Conservation (phyloP, 2,329 filamentous ascomycete genomes). For the Aspergillus eucalypticola region DNA sequence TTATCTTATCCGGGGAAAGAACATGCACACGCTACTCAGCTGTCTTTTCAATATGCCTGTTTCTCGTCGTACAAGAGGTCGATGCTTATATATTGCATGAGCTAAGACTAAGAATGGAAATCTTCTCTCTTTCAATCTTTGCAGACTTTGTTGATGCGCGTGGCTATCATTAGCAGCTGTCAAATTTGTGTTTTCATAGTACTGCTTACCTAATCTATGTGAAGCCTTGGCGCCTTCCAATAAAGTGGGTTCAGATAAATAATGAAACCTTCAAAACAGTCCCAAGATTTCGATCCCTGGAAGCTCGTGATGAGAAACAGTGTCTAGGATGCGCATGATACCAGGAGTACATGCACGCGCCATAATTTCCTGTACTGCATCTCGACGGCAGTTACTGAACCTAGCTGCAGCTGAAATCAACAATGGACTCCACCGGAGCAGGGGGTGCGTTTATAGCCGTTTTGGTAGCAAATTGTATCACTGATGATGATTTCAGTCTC, state of each 20-base stretch:
- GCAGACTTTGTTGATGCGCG: neutral
- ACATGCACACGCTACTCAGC: neutral
- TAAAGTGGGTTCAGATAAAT: conserved; percentile 2
- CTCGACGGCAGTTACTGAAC: neutral
- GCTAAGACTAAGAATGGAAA: neutral
- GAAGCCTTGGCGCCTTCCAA: conserved; percentile 12
- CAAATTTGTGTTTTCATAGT: neutral
- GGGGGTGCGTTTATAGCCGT: conserved; percentile 24
- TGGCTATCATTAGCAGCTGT: neutral
- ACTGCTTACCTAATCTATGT: conserved; percentile 6
- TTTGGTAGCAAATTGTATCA: neutral
- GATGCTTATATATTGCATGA: neutral
- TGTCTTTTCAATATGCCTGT: neutral
- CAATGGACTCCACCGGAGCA: conserved; percentile 31
- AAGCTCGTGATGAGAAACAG: neutral
- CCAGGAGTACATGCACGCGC: neutral
- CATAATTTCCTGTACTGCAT: neutral
- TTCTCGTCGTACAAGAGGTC: neutral
- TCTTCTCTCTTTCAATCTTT: neutral
- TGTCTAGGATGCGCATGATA: neutral
- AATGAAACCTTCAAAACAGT: conserved; percentile 7
- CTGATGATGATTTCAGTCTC: conserved; percentile 9
- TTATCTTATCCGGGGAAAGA: conserved; percentile 32
- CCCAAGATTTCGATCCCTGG: neutral
- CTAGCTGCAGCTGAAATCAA: conserved; percentile 14